Base-by-base conservation (phyloP, 345 rosid genomes). In the Populus deltoides region DNA sequence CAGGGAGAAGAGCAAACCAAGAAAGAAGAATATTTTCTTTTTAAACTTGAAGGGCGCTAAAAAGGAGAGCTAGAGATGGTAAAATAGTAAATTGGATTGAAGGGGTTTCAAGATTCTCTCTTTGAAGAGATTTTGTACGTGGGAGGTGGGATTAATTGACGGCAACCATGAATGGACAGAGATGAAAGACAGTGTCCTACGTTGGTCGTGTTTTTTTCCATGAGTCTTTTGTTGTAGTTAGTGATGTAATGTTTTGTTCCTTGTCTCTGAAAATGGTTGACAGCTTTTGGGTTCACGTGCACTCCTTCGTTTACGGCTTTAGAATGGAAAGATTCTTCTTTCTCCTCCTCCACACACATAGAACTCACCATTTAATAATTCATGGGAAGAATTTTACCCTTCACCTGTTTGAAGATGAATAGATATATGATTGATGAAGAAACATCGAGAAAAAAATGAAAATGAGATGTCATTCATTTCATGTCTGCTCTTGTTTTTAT, bases 1-100 rank as follows among this genome's bases (percentile, higher is more conserved):
- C 7, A 86, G 85, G 75, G 72, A 83, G 73, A 87, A 84, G 55
- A 88, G 80, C 73, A 86, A 79, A 79, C 80, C 91, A 38, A 83
- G 76, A 80, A 86, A 81, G 66, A 84, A 79, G 33, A 87, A 79
- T 67, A 24, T 76, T 33, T 89, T 88, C 88, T 83, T 86, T 71
- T 81, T 83, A 68, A 84, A 49, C 70, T 86, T 80, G n/a, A 69
- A 79, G 83, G 76, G 7, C 80, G 86, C 76, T 81, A 61, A 77
- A 45, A 76, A 15, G 73, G 72, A 76, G 80, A 79, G 45, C 47
- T 53, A 51, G 33, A 72, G 8, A 35, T 57, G 49, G 35, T n/a
- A 36, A 36, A 13, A 22, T 16, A 57, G n/a, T 36, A 22, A 65
- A 9, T 22, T 49, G 55, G 20, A 16, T 47, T 31, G 36, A 33